A percentile compares a stretch with the other conserved stretches of the same genome.
Evolutionary conservation across 2,329 filamentous ascomycete genomes (phyloP).

Genomic region (Fonsecaea erecta): DNA sequence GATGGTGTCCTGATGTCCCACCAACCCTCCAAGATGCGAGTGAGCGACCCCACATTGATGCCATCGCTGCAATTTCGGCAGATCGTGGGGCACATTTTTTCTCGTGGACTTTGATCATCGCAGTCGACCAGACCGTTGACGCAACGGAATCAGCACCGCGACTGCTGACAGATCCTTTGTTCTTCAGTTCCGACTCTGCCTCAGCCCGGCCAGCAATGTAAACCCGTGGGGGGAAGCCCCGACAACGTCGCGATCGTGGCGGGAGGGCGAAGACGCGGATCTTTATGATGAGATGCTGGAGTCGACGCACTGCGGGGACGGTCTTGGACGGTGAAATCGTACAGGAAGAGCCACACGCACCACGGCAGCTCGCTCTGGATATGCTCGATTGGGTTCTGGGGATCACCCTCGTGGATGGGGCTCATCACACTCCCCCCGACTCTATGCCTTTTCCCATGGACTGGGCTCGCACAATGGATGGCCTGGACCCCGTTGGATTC

Average conservation of each 20-base stretch:
- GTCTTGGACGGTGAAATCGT: slow-evolving; percentile 4
- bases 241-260: not conserved
- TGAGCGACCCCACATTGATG: slow-evolving; percentile 15
- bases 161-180: slow-evolving; percentile 11
- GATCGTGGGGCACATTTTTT: slow-evolving; percentile 21
- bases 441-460: not conserved
- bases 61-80: slow-evolving; percentile 4
- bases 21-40: not conserved
- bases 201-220: not conserved
- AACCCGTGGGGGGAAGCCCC: not conserved
- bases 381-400: slow-evolving; percentile 2
- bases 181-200: not conserved
- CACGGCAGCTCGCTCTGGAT: slow-evolving; percentile 1
- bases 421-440: not conserved
- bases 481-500: not conserved
- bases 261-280: not conserved
- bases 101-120: not conserved
- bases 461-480: not conserved
- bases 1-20: slow-evolving; percentile 14
- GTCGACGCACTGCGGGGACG: slow-evolving; percentile 8
- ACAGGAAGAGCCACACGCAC: not conserved
- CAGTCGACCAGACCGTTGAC: slow-evolving; percentile 2
- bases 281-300: not conserved
- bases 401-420: not conserved
- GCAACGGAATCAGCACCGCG: slow-evolving; percentile 16